Conservation (phyloP, 1,284 basidiomycete genomes). For the Ceratobasidium sp. region DNA sequence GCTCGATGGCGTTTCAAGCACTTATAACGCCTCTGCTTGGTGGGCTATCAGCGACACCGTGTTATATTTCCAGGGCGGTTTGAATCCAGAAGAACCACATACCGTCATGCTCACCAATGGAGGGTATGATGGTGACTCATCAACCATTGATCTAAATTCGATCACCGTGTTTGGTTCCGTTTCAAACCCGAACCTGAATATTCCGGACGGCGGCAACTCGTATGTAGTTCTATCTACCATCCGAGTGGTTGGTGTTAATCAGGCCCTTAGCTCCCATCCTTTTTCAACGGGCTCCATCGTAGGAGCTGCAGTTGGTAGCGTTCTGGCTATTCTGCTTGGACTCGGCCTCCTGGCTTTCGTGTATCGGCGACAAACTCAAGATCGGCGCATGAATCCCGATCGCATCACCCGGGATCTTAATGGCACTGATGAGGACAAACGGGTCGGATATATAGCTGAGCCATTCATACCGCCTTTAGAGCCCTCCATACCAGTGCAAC, state of each 20-base stretch:
- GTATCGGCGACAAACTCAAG: too few relatives aligned
- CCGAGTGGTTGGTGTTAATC: background rate
- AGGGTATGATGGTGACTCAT: background rate
- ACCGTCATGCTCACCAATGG: background rate
- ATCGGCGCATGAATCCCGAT: too few relatives aligned
- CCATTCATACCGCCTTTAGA: too few relatives aligned
- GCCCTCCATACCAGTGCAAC: too few relatives aligned
- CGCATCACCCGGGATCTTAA: too few relatives aligned
- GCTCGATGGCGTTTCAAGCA: background rate
- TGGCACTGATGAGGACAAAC: too few relatives aligned
- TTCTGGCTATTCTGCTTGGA: too few relatives aligned
- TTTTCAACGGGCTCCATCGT: too few relatives aligned
- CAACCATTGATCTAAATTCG: constrained; percentile 20
- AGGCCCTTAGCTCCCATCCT: background rate
- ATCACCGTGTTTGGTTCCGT: constrained; percentile 12
- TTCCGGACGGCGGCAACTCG: too few relatives aligned
- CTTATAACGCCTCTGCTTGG: constrained; percentile 16
- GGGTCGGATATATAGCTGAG: too few relatives aligned
- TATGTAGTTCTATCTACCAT: background rate
- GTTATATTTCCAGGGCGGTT: constrained; percentile 1
- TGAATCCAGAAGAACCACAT: constrained; percentile 6
- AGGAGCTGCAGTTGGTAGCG: too few relatives aligned
- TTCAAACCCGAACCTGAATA: background rate
- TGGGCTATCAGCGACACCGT: constrained; percentile 1
- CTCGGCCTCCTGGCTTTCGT: too few relatives aligned